Conservation (phyloP, 352 stramenopile genomes). For the Phytophthora constricta region DNA sequence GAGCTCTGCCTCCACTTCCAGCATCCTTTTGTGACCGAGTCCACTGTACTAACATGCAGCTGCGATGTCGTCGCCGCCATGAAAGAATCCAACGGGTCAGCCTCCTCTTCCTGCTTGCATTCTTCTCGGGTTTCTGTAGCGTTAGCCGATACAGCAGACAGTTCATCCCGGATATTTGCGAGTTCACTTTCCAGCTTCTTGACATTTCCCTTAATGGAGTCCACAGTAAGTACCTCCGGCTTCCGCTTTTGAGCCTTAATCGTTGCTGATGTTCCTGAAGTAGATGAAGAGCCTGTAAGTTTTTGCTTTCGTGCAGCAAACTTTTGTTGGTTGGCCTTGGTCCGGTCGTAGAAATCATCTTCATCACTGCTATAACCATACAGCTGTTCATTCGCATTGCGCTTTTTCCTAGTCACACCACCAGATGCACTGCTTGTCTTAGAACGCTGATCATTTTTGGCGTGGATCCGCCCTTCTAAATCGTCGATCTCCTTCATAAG, state of each 20-base stretch:
- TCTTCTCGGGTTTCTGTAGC: conserved; percentile 18
- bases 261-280: neutral
- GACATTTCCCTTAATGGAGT: conserved; percentile 60
- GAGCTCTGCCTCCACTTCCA: conserved; percentile 48
- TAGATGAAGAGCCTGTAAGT: conserved; percentile 1
- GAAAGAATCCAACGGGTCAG: conserved; percentile 71
- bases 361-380: conserved; percentile 76
- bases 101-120: conserved; percentile 38
- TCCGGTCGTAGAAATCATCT: conserved; percentile 85
- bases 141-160: conserved; percentile 22
- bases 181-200: conserved; percentile 46
- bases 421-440: conserved; percentile 28
- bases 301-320: conserved; percentile 42
- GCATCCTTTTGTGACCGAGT: conserved; percentile 31
- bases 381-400: conserved; percentile 39
- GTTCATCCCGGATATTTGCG: conserved; percentile 34
- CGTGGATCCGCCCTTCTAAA: conserved; percentile 62
- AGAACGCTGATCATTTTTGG: conserved; percentile 56
- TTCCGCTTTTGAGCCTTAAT: conserved; percentile 1
- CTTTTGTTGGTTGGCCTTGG: conserved; percentile 62
- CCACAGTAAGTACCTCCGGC: conserved; percentile 54
- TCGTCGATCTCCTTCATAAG: conserved; percentile 72
- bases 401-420: conserved; percentile 14
- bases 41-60: conserved; percentile 47
- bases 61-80: conserved; percentile 63